These are phyloP conservation scores for Aspergillus ostianus DNA, from an alignment of 495 filamentous ascomycete species.

Conservation along the genomic window DNA sequence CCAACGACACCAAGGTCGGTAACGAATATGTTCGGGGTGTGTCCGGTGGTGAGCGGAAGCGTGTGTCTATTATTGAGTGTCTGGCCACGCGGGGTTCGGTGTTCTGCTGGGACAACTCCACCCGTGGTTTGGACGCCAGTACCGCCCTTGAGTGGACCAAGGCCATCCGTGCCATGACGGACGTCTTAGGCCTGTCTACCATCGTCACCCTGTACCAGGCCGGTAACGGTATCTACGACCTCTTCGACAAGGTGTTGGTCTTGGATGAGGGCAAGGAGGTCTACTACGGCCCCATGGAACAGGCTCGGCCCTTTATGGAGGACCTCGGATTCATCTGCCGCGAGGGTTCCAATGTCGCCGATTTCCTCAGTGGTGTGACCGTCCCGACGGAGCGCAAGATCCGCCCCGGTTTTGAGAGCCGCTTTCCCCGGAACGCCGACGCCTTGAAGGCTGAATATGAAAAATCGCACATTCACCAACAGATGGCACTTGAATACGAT, in stretches of 20 bases:
- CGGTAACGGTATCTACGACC: slow-evolving; percentile 60
- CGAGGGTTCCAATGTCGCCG: slow-evolving; percentile 65
- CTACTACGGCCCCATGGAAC: slow-evolving; percentile 56
- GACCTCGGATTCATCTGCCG: slow-evolving; percentile 67
- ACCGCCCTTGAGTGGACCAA: slow-evolving; percentile 58
- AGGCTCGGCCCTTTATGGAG: slow-evolving; percentile 67
- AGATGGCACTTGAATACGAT: slow-evolving; percentile 47
- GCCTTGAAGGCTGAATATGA: slow-evolving; percentile 39
- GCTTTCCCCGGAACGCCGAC: slow-evolving; percentile 48
- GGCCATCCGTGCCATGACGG: slow-evolving; percentile 47
- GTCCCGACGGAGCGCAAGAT: slow-evolving; percentile 65
- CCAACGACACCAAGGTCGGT: slow-evolving; percentile 74
- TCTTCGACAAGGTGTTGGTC: slow-evolving; percentile 67
- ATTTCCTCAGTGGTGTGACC: slow-evolving; percentile 71
- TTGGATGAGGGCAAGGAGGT: slow-evolving; percentile 64
- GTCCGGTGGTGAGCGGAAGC: slow-evolving; percentile 79
- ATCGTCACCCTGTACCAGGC: slow-evolving; percentile 61
- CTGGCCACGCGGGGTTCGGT: slow-evolving; percentile 62
- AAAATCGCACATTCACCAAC: slow-evolving; percentile 32
- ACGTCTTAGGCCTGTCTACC: slow-evolving; percentile 44
- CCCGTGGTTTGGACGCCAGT: slow-evolving; percentile 58
- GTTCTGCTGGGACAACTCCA: slow-evolving; percentile 63
- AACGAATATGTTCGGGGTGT: slow-evolving; percentile 78
- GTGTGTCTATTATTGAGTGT: slow-evolving; percentile 66
- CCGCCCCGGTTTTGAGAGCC: slow-evolving; percentile 49